Base-by-base conservation (phyloP, 2,329 filamentous ascomycete species). In the Ophiocordyceps sinensis region DNA sequence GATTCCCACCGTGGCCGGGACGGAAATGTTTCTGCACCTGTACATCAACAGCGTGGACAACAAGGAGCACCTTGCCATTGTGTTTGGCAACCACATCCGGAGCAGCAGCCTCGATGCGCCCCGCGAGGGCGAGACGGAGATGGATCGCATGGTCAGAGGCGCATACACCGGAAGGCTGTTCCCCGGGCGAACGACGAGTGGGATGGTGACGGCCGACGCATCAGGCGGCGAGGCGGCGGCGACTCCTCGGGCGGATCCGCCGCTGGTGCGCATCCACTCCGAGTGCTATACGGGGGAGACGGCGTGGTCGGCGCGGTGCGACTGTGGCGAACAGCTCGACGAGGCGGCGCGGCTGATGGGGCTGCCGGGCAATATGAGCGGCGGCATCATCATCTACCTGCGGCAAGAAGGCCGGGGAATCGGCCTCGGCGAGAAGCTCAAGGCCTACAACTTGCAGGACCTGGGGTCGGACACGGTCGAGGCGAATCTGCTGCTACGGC, bases 261-360 rank as follows among this genome's bases (percentile, higher is more conserved):
- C 91, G 0, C 68, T 98, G 32, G 89, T 98, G 37, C 76, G 91
- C 43, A 98, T 98, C 56, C 91, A 98, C 61, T 94, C 85, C 3
- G 91, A 98, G 62, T 98, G 91, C 65, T 98, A 98, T 62, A 98
- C 91, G 0, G 91, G 91, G 44, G 91, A 98, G 68, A 98, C 91
- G 1, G 91, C 93, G 1, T 96, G 91, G 91, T 95, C 88, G 8
- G 89, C 91, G 30, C 79, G 91, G 26, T 98, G 91, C 65, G 91
- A 98, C 64, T 98, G 91, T 59, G 91, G 91, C 43, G 91, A 98
- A 64, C 91, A 98, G 60, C 73, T 98, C 2, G 91, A 98, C 59
- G 91, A 98, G 65, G 91, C 91, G 1, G 91, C 89, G 2, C 75
- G 91, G 23, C 67, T 98, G 2, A 98, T 98, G 91, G 82, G 83